A percentile compares a stretch with the other conserved stretches of the same genome.
Evolutionary conservation across 306 rosid genomes (phyloP).

Genomic region (Cicer pinnatifidum): DNA sequence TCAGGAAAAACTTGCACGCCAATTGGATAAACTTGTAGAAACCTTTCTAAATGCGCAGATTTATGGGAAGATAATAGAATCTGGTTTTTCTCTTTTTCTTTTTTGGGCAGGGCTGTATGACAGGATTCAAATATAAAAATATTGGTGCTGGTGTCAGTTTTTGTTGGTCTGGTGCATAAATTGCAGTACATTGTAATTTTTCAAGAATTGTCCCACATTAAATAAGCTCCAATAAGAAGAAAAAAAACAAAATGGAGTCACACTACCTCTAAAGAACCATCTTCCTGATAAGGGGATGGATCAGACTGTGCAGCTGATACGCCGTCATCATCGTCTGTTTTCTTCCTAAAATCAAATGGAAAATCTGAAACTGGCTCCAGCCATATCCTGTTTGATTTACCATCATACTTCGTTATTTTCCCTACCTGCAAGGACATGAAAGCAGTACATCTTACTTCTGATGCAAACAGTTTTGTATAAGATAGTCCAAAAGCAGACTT

Average conservation of each 20-base stretch:
- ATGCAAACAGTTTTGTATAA: constrained; percentile 22
- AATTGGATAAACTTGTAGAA: neutral
- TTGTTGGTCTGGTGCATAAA: neutral
- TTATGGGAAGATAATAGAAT: neutral
- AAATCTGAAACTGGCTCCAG: constrained; percentile 69
- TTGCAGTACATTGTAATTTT: neutral
- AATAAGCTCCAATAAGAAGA: neutral
- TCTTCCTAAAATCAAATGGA: constrained; percentile 68
- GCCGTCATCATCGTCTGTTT: constrained; percentile 50
- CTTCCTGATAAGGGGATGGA: constrained; percentile 68
- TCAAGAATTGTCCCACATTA: neutral
- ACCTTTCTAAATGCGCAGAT: too few species aligned
- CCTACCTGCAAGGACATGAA: constrained; percentile 70
- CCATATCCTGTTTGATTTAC: constrained; percentile 58
- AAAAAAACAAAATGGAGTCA: neutral
- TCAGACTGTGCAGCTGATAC: constrained; percentile 52
- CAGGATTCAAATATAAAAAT: neutral
- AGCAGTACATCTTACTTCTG: constrained; percentile 14
- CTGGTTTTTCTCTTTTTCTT: neutral
- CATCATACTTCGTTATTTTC: constrained; percentile 60
- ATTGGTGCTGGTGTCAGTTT: neutral
- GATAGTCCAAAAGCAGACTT: constrained; percentile 39
- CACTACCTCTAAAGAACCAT: constrained; percentile 87
- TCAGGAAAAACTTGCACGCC: constrained; percentile 20
- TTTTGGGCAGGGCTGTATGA: neutral